A percentile compares a stretch with the other conserved stretches of the same genome.
phyloP scores from a whole-genome alignment of 129 eudicot genomes.

The Helianthus tuberosus region DNA sequence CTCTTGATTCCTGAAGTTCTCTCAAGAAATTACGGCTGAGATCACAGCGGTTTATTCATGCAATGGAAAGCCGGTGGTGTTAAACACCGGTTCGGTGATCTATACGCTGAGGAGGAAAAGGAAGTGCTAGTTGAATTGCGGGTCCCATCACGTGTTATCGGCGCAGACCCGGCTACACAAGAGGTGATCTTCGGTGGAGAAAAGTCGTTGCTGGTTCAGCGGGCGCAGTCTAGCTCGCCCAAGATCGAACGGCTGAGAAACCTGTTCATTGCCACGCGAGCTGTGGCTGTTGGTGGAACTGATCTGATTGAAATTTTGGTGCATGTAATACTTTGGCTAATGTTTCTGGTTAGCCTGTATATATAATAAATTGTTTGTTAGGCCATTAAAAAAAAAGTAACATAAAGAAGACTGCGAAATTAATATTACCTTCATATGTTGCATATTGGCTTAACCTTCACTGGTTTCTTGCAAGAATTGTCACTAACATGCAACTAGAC shows the following conservation, averaged over 20 bases:
- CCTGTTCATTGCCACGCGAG: slow-evolving; percentile 63
- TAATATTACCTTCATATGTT: no score
- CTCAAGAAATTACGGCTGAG: slow-evolving; percentile 45
- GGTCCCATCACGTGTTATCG: slow-evolving; percentile 79
- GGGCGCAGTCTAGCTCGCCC: slow-evolving; percentile 47
- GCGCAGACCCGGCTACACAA: slow-evolving; percentile 72
- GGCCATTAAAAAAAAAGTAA: no score
- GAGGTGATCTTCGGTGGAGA: slow-evolving; percentile 55
- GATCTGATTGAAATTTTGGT: no score
- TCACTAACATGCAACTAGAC: no score
- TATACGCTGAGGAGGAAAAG: slow-evolving; percentile 88
- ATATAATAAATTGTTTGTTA: no score
- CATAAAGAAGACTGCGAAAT: no score
- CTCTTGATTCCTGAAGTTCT: no score
- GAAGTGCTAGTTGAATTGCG: slow-evolving; percentile 67
- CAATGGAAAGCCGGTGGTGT: slow-evolving; percentile 51
- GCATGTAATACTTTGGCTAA: no score
- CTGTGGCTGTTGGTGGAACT: slow-evolving; percentile 65
- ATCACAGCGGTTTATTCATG: slow-evolving; percentile 71
- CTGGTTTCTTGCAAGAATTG: no score
- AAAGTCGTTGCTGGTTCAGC: slow-evolving; percentile 58
- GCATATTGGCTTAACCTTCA: no score
- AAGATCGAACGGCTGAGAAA: slow-evolving; percentile 71
- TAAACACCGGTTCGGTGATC: slow-evolving; percentile 66
- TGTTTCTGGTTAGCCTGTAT: no score